These are phyloP conservation scores for Pseudonectria foliicola DNA, from an alignment of 2,329 filamentous ascomycete species.

Conservation along the genomic window DNA sequence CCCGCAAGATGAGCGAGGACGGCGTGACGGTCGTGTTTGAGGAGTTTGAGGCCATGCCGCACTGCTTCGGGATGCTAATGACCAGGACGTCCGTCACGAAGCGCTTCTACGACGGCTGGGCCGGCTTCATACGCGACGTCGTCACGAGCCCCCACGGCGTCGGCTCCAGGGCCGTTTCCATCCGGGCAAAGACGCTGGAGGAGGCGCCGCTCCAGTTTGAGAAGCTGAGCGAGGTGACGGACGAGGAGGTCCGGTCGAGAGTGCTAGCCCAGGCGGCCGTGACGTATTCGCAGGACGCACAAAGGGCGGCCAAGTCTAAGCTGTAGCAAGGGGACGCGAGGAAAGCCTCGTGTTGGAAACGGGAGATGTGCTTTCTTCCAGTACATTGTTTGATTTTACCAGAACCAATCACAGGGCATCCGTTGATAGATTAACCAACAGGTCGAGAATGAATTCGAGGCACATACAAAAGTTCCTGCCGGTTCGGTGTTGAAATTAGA, in stretches of 20 bases:
- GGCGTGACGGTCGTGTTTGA: slow-evolving; percentile 58
- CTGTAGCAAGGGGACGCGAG: no score
- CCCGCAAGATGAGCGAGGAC: slow-evolving; percentile 45
- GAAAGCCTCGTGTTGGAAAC: no score
- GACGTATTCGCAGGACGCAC: slow-evolving; percentile 1
- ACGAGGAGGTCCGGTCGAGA: slow-evolving; percentile 35
- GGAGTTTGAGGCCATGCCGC: slow-evolving; percentile 76
- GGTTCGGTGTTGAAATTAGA: no score
- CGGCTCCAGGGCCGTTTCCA: slow-evolving; percentile 33
- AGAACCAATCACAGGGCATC: no score
- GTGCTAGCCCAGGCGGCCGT: slow-evolving; percentile 25
- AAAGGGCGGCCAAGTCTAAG: slow-evolving; percentile 24
- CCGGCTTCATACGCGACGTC: slow-evolving; percentile 44
- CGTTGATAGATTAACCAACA: no score
- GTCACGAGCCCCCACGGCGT: slow-evolving; percentile 29
- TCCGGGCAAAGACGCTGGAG: slow-evolving; percentile 45
- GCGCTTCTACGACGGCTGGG: slow-evolving; percentile 49
- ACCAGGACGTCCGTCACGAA: slow-evolving; percentile 35
- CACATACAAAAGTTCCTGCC: no score
- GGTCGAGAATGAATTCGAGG: no score
- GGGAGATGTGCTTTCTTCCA: no score
- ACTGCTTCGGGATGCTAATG: slow-evolving; percentile 60
- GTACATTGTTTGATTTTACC: no score
- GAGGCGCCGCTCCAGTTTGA: slow-evolving; percentile 40
- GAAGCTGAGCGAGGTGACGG: slow-evolving; percentile 34